Percentiles rank a stretch among this genome's conserved stretches.
Conservation (phyloP, 345 rosid genomes). For the Populus davidiana region DNA sequence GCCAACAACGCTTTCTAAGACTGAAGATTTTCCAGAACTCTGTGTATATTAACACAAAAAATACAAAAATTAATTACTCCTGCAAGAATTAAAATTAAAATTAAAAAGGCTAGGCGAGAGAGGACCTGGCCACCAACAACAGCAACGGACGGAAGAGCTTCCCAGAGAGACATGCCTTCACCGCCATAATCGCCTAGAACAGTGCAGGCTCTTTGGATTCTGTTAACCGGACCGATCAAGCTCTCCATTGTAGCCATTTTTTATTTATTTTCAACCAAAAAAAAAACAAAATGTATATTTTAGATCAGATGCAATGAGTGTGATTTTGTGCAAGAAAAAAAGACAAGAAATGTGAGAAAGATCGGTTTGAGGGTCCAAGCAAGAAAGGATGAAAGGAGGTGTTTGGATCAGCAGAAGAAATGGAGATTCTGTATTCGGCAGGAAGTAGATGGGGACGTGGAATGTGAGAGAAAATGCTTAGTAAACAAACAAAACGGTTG, state of each 20-base stretch:
- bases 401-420: slow-evolving; percentile 1
- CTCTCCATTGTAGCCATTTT: slow-evolving; percentile 96
- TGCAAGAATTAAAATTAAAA: not conserved
- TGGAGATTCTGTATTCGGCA: not conserved
- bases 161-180: slow-evolving; percentile 99
- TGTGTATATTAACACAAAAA: slow-evolving; percentile 20
- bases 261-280: not conserved
- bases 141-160: slow-evolving; percentile 95
- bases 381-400: not conserved
- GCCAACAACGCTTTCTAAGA: slow-evolving; percentile 93
- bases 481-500: not conserved
- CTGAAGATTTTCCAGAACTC: slow-evolving; percentile 99
- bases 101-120: not conserved
- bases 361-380: not conserved
- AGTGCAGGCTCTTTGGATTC: slow-evolving; percentile 96
- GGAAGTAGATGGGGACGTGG: slow-evolving; percentile 4
- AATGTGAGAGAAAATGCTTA: not conserved
- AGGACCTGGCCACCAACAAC: slow-evolving; percentile 98
- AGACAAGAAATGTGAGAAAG: not conserved
- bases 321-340: not conserved
- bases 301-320: not conserved
- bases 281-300: not conserved
- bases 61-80: not conserved
- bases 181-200: slow-evolving; percentile 97
- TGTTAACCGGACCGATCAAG: slow-evolving; percentile 88